These are phyloP conservation scores for Penicillium brasilianum DNA, from an alignment of 2,329 filamentous ascomycete species.

Conservation along the genomic window DNA sequence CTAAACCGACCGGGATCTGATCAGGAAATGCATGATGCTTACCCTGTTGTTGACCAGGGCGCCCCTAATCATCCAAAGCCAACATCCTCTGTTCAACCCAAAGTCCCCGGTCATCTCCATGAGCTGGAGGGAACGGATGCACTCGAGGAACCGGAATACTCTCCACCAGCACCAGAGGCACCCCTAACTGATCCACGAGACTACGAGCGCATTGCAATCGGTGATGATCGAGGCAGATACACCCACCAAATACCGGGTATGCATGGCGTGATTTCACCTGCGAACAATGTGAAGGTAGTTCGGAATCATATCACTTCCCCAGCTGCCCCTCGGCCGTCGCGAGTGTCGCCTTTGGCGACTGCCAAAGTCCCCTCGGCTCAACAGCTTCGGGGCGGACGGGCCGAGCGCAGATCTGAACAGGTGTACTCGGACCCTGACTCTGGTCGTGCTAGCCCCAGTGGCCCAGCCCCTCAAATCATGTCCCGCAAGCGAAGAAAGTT, in stretches of 20 bases:
- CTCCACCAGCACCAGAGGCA: conserved; percentile 50
- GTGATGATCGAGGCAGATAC: conserved; percentile 46
- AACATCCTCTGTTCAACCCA: conserved; percentile 30
- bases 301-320: conserved; percentile 75
- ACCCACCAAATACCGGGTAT: conserved; percentile 48
- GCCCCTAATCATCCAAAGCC: conserved; percentile 38
- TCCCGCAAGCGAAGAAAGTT: conserved; percentile 59
- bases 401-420: conserved; percentile 41
- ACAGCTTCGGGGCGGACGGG: conserved; percentile 60
- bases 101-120: conserved; percentile 28
- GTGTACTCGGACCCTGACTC: conserved; percentile 37
- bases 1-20: conserved; percentile 43
- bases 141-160: conserved; percentile 55
- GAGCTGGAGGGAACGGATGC: conserved; percentile 38
- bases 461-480: conserved; percentile 48
- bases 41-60: conserved; percentile 45
- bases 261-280: conserved; percentile 44
- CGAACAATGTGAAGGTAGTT: conserved; percentile 65
- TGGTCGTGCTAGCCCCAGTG: conserved; percentile 52
- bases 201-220: conserved; percentile 31
- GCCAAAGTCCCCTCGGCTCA: conserved; percentile 57
- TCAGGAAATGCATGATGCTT: conserved; percentile 47
- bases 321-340: conserved; percentile 75
- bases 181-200: conserved; percentile 38
- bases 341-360: conserved; percentile 64